Evolutionary conservation across 139 green algal species (phyloP), one percentile per base, ranked within the genome.

Genomic region (Bryopsis sp.): DNA sequence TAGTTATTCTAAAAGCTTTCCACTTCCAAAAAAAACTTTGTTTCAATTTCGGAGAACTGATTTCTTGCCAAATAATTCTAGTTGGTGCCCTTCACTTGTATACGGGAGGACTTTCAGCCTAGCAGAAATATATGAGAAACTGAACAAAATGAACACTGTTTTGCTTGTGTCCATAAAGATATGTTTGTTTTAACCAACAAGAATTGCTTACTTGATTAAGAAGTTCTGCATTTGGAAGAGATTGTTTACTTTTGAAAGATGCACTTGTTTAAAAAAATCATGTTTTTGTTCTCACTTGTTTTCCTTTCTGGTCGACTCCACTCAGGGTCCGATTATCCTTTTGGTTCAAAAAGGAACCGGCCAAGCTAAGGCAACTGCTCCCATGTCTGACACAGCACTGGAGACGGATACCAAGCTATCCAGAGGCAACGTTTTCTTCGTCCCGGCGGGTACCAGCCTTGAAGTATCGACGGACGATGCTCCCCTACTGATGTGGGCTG

Each of bases 241-340:
- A 19, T 48, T 8, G 34, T 34, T n/a, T 39, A 64, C n/a, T 28
- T 8, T 64, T 32, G 8, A 39, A 28, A 22, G n/a, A 7, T 28
- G 19, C 57, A 15, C 34, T 39, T 64, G 26, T 64, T 64, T 34
- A 8, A 8, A 54, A 54, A 54, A 7, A n/a, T 64, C 26, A 39
- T 32, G 8, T 7, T 64, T 15, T n/a, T 22, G 19, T n/a, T 64
- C n/a, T 64, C 15, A n/a, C n/a, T 64, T 7, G 34, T 64, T 8
- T 24, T 64, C 7, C 8, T 34, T 64, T 32, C 57, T 28, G 24
- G 15, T 28, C 34, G 57, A 39, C 57, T 7, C 57, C 8, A n/a
- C 47, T 59, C 57, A 47, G 8, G 78, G 81, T 6, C 81, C 81
- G 6, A 43, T 80, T 34, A 54, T 87, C 22, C 39, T 87, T 54